Conservation (phyloP, 768 basidiomycete species). For the Amanita jacksonii region DNA sequence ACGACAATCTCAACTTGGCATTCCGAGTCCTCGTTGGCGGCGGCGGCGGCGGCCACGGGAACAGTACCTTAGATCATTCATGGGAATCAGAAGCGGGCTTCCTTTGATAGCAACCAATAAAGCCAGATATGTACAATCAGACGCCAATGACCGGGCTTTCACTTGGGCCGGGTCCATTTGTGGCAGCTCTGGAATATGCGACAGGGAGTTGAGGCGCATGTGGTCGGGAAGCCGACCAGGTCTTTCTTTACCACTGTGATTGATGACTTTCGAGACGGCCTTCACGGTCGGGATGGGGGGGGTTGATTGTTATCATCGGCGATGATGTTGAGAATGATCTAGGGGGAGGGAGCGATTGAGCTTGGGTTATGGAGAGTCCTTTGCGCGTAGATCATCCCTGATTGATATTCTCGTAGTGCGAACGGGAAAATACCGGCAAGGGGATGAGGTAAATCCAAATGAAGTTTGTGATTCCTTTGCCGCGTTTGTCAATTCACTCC, state of each 20-base stretch:
- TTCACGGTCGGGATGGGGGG: conserved; percentile 6
- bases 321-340: conserved; percentile 62
- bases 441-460: conserved; percentile 42
- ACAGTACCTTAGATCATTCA: conserved; percentile 10
- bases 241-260: conserved; percentile 54
- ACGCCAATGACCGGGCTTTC: conserved; percentile 40
- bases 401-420: conserved; percentile 4
- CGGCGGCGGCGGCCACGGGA: conserved; percentile 5
- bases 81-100: conserved; percentile 31
- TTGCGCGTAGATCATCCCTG: conserved; percentile 20
- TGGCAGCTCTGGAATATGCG: conserved; percentile 51
- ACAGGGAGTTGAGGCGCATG: conserved; percentile 34
- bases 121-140: conserved; percentile 39
- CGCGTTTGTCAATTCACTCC: conserved; percentile 40
- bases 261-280: conserved; percentile 21
- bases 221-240: conserved; percentile 57
- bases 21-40: conserved; percentile 54
- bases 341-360: conserved; percentile 49
- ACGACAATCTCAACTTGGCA: conserved; percentile 49
- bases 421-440: conserved; percentile 67
- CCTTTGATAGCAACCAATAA: conserved; percentile 54
- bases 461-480: conserved; percentile 46
- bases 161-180: conserved; percentile 64
- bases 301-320: conserved; percentile 45
- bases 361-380: conserved; percentile 54